Evolutionary conservation across 371 early-diverging fungal species (phyloP).

Genomic region (Mortierella sp.): DNA sequence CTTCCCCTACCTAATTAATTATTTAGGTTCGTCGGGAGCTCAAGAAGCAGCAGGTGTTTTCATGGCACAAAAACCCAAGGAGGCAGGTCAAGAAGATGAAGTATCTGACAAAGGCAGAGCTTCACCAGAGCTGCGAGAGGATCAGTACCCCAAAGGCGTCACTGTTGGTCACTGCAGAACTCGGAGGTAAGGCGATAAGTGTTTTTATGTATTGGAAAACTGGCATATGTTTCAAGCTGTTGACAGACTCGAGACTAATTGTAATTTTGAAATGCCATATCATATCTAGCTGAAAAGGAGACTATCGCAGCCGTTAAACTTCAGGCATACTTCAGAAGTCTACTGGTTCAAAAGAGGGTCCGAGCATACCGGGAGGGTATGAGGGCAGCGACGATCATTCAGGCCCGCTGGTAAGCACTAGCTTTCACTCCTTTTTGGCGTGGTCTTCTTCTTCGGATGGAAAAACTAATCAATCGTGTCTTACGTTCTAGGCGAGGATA

Average conservation of each 20-base stretch:
- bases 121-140: conserved; percentile 43
- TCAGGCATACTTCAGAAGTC: conserved; percentile 47
- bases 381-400: conserved; percentile 46
- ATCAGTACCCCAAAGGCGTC: conserved; percentile 49
- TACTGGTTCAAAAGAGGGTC: conserved; percentile 31
- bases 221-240: too few relatives aligned
- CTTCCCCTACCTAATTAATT: neutral
- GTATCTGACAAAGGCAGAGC: conserved; percentile 45
- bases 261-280: too few relatives aligned
- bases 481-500: conserved; percentile 45
- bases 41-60: conserved; percentile 46
- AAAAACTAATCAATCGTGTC: neutral
- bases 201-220: neutral
- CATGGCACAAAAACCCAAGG: conserved; percentile 48
- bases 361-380: conserved; percentile 35
- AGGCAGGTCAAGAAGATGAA: conserved; percentile 30
- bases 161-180: conserved; percentile 32
- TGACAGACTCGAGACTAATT: too few relatives aligned
- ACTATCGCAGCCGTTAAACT: conserved; percentile 42
- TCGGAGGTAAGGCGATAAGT: conserved; percentile 32
- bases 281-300: conserved; percentile 40
- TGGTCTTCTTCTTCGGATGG: neutral
- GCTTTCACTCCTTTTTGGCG: neutral
- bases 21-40: conserved; percentile 47
- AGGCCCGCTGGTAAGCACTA: conserved; percentile 48